These are phyloP conservation scores for Waltiozyma sp. DNA, from an alignment of 1,139 yeast species.

Conservation along the genomic window DNA sequence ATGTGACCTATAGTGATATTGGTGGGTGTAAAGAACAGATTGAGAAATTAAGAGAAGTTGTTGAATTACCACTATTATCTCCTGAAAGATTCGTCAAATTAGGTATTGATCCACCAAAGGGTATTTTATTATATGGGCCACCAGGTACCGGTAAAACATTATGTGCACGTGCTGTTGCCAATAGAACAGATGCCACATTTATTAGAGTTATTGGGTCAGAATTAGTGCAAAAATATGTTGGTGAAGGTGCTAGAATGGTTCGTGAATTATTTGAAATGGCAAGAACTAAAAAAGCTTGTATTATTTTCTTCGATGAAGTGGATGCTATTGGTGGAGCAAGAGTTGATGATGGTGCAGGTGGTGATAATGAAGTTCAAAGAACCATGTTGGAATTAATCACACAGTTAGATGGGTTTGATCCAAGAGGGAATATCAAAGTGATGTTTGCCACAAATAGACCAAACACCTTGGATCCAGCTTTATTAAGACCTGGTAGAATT, in stretches of 20 bases:
- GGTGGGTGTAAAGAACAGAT: slow-evolving; percentile 98
- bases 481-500: slow-evolving; percentile 94
- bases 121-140: slow-evolving; percentile 90
- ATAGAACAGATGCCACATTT: slow-evolving; percentile 96
- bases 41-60: slow-evolving; percentile 94
- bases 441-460: slow-evolving; percentile 99
- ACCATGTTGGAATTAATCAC: slow-evolving; percentile 97
- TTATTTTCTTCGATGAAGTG: slow-evolving; percentile 85
- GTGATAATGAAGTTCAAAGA: slow-evolving; percentile 97
- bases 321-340: slow-evolving; percentile 99
- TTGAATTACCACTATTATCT: slow-evolving; percentile 83
- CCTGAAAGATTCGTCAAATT: slow-evolving; percentile 94
- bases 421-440: slow-evolving; percentile 96
- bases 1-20: slow-evolving; percentile 80
- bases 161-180: slow-evolving; percentile 97
- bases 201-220: slow-evolving; percentile 97
- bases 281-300: slow-evolving; percentile 93
- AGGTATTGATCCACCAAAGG: slow-evolving; percentile 98
- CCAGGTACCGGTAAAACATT: slow-evolving; percentile 98
- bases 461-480: slow-evolving; percentile 94
- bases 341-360: slow-evolving; percentile 98
- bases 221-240: slow-evolving; percentile 94
- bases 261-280: slow-evolving; percentile 98
- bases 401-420: slow-evolving; percentile 95
- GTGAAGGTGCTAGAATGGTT: slow-evolving; percentile 99